Percentiles rank a stretch among this genome's conserved stretches.
Evolutionary conservation across 1,284 basidiomycete genomes (phyloP).

Genomic region (Cystobasidiaceae sp.): DNA sequence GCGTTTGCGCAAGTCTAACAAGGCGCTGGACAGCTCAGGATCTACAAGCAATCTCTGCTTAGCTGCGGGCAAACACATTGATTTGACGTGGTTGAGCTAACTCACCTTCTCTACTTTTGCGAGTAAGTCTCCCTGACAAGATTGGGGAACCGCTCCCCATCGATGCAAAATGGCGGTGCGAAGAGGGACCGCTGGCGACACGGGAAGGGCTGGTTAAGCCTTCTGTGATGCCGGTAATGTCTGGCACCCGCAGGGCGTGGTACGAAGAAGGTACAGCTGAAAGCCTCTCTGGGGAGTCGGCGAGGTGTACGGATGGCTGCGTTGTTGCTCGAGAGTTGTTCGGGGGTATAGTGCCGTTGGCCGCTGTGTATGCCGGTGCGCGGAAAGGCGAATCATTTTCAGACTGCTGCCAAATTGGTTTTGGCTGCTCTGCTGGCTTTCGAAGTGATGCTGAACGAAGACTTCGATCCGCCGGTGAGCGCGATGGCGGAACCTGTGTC

Average conservation of each 20-base stretch:
- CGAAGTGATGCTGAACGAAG: not conserved
- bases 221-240: constrained; percentile 41
- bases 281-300: constrained; percentile 2
- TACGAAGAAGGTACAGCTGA: not conserved
- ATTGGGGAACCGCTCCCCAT: not conserved
- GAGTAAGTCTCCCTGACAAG: not conserved
- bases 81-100: not conserved
- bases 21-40: constrained; percentile 13
- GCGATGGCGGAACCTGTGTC: not conserved
- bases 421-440: not conserved
- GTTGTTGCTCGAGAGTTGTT: constrained; percentile 19
- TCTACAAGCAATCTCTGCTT: constrained; percentile 10
- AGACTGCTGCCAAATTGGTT: not conserved
- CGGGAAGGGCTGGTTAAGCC: constrained; percentile 32
- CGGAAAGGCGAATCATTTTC: constrained; percentile 8
- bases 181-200: constrained; percentile 6
- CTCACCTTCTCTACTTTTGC: constrained; percentile 13
- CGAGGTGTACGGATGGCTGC: not conserved
- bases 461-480: not conserved
- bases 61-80: not conserved
- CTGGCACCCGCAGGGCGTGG: constrained; percentile 32
- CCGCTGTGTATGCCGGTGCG: not conserved
- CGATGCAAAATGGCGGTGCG: constrained; percentile 14
- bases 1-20: constrained; percentile 5
- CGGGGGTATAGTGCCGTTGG: constrained; percentile 6